Percentiles rank a stretch among this genome's conserved stretches.
Evolutionary conservation across 371 early-diverging fungal species (phyloP).

Genomic region (Gilbertella persicaria): DNA sequence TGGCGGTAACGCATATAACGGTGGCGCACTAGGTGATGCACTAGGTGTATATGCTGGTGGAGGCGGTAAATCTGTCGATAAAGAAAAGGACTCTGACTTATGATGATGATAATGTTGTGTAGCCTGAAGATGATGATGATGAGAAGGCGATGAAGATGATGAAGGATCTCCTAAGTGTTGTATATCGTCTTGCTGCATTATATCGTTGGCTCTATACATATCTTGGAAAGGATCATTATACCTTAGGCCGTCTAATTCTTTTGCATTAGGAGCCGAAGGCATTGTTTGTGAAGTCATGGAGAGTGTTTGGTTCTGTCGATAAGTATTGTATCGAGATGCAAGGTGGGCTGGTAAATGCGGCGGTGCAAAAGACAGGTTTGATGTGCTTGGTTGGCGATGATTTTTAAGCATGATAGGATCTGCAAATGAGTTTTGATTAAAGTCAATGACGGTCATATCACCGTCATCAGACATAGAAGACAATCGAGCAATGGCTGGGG

Average conservation of each 20-base stretch:
- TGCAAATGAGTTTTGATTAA: constrained; percentile 10
- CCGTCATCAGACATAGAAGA: constrained; percentile 4
- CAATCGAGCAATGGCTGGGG: not conserved
- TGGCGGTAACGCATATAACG: constrained; percentile 23
- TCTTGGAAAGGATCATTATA: constrained; percentile 11
- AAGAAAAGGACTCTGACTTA: not conserved
- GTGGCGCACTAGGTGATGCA: constrained; percentile 31
- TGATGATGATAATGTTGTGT: not conserved
- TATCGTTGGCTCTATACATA: not conserved
- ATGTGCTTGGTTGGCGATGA: no score
- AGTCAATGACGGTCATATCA: constrained; percentile 1
- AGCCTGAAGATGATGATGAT: not conserved
- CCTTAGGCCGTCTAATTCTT: constrained; percentile 18
- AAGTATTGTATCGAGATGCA: not conserved
- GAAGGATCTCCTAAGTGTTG: not conserved
- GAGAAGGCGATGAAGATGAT: not conserved
- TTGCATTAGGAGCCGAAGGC: constrained; percentile 34
- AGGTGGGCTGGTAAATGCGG: no score
- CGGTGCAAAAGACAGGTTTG: not conserved
- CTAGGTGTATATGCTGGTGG: constrained; percentile 37
- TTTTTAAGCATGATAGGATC: not conserved
- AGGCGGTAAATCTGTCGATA: constrained; percentile 14
- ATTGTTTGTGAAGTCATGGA: constrained; percentile 29
- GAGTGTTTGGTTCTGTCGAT: constrained; percentile 13
- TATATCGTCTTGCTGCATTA: no score